Evolutionary conservation across 2,329 filamentous ascomycete genomes (phyloP).

Genomic region (Stachybotrys elegans): DNA sequence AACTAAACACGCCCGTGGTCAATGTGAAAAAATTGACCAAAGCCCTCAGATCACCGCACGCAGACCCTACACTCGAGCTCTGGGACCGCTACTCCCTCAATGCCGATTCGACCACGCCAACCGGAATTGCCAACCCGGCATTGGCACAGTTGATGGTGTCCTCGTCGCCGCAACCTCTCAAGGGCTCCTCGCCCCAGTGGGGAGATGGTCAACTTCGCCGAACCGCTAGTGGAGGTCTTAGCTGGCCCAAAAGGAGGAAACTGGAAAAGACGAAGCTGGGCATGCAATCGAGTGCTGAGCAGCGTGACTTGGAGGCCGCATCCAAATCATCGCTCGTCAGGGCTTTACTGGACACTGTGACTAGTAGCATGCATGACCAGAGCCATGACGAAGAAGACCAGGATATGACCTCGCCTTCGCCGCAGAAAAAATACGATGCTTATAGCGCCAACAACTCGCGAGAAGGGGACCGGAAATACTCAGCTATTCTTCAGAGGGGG

Average conservation of each 20-base stretch:
- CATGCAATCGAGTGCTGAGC: constrained; percentile 24
- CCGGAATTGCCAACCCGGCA: constrained; percentile 47
- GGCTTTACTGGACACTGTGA: constrained; percentile 63
- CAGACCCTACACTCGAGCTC: constrained; percentile 68
- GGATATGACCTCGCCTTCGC: constrained; percentile 36
- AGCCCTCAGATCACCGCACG: constrained; percentile 60
- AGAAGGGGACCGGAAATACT: too few relatives aligned
- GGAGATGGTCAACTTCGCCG: constrained; percentile 47
- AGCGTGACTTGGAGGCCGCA: constrained; percentile 39
- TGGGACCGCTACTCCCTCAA: constrained; percentile 69
- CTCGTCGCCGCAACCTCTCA: constrained; percentile 61
- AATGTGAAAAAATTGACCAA: constrained; percentile 55
- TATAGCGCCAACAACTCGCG: too few relatives aligned
- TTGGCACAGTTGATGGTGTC: constrained; percentile 64
- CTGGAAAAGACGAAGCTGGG: constrained; percentile 42
- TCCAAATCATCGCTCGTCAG: constrained; percentile 55
- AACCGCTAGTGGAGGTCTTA: constrained; percentile 62
- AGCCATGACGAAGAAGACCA: constrained; percentile 26
- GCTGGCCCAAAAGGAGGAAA: constrained; percentile 68
- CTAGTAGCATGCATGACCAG: constrained; percentile 43
- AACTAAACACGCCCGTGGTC: constrained; percentile 38
- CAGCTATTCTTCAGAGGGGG: too few relatives aligned
- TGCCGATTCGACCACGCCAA: constrained; percentile 34
- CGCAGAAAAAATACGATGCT: constrained; percentile 39
- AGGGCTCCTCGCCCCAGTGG: constrained; percentile 34